Evolutionary conservation across 331 rosid species (phyloP), one percentile per base, ranked within the genome.

Genomic region (Rosa hybrid): DNA sequence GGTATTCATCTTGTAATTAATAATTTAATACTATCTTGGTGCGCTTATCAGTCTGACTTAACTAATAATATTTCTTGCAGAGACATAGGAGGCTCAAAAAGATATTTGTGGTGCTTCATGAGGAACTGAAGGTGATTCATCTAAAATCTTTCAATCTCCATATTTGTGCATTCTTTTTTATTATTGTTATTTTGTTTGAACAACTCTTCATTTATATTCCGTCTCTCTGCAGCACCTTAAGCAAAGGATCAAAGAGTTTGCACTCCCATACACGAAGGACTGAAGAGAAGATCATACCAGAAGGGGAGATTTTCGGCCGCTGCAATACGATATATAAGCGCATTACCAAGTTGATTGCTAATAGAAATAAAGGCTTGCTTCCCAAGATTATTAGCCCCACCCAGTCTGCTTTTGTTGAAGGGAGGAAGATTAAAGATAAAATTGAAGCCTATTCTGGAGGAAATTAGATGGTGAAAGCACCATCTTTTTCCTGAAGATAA

Each of bases 71-170:
- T 72, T 82, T 84, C 68, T 72, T 93, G 90, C 97, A 96, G 99
- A 89, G 92, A 86, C 97, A 96, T 78, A 90, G 85, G 90, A 89
- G 94, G 89, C 85, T 88, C 91, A 96, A 92, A 81, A 89, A 86
- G 62, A 91, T 96, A 89, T 96, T 96, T 84, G 18, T 89, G 57
- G 97, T 96, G 85, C 92, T 96, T 76, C 98, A 96, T 60, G 79
- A 84, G 80, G 99, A 96, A 86, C 68, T 96, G 81, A 84, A 88
- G 96, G 99, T 93, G 78, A 85, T 83, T 78, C 80, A 54, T 67
- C 53, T 44, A 4, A 78, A 56, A 50, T 10, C 56, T 30, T 3
- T 69, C 20, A 18, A 51, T 75, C 44, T 60, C 53, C 57, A 60
- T 12, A 6, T 63, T 49, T n/a, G 59, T 5, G 20, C 21, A 8